Evolutionary conservation across 208 protist genomes (phyloP).

Genomic region (Leishmania braziliensis): DNA sequence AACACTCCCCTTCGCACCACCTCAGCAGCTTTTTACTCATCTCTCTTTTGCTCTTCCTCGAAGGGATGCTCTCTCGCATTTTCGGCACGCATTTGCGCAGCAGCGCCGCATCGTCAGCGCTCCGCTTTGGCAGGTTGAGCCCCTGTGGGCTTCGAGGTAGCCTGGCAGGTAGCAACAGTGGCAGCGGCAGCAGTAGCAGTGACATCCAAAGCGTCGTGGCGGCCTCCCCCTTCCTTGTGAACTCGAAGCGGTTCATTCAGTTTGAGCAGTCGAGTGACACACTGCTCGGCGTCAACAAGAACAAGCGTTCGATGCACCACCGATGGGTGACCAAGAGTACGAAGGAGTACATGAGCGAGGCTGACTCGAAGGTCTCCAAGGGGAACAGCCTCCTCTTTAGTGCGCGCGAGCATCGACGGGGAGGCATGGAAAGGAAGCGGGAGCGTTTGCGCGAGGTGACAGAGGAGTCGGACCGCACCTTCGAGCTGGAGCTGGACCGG

Average conservation of each 20-base stretch:
- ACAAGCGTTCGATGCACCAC: constrained; percentile 30
- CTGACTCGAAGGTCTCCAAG: constrained; percentile 40
- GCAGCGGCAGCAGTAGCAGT: constrained; percentile 4
- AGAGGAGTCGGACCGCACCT: constrained; percentile 56
- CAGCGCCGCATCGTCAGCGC: constrained; percentile 6
- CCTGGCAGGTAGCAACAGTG: neutral
- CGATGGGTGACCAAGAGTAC: constrained; percentile 88
- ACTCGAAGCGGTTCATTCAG: constrained; percentile 52
- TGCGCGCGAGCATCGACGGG: constrained; percentile 33
- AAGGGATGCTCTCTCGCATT: constrained; percentile 29
- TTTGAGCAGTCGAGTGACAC: constrained; percentile 78
- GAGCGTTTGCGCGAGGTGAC: constrained; percentile 33
- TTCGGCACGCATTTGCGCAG: constrained; percentile 1
- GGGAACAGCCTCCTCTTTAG: constrained; percentile 28
- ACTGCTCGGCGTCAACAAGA: constrained; percentile 72
- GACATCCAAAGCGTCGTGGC: neutral
- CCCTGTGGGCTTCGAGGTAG: neutral
- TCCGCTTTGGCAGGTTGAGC: neutral
- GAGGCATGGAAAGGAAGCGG: constrained; percentile 14
- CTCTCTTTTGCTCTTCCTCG: neutral
- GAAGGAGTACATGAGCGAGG: constrained; percentile 87
- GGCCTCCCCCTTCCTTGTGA: neutral
- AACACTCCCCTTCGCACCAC: neutral
- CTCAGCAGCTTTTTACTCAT: neutral
- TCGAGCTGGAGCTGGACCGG: constrained; percentile 77